Base-by-base conservation (phyloP, 2,329 filamentous ascomycete species). In the Pyricularia sp. region DNA sequence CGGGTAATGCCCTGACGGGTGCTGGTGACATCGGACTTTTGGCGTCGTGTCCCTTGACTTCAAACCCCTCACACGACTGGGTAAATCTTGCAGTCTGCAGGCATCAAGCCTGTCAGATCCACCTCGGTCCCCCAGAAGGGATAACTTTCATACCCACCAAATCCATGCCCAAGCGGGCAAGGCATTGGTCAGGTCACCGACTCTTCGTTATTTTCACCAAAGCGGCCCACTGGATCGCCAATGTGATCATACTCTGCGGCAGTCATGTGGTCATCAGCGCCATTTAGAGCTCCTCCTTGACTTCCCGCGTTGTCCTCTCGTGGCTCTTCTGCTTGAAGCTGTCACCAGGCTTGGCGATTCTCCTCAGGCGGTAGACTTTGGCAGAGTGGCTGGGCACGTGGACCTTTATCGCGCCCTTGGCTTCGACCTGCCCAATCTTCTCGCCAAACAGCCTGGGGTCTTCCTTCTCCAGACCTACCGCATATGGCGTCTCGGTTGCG, bases 401-500 rank as follows among this genome's bases (percentile, higher is more conserved):
- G 1, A 63, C 35, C 26, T 44, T 53, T 26, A 63, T 44, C 3
- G 28, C 16, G 13, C 62, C 62, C 8, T 30, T 53, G 7, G 79
- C 75, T 66, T 70, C 68, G 62, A 83, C 74, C 8, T 72, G 78
- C 6, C 66, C 71, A 19, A 77, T 78, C 13, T 79, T 74, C 68
- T 78, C 77, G 0, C 82, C 82, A 66, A 82, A 72, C 65, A 84
- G 69, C 26, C 78, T 71, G 62, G 77, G 74, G 68, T 76, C 72
- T 65, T 77, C 77, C 40, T 70, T 70, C 65, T 71, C 70, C 66
- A 82, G 68, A 5, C 81, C 79, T 33, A 80, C 73, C n/a, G 74
- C 76, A 71, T 82, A 82, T 64, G 77, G 77, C 67, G 73, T 77
- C 66, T 73, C 71, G n/a, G 78, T 80, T 22, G 79, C 76, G 72